phyloP scores from a whole-genome alignment of 139 green algal genomes.

The Raphidocelis subcapitata region DNA sequence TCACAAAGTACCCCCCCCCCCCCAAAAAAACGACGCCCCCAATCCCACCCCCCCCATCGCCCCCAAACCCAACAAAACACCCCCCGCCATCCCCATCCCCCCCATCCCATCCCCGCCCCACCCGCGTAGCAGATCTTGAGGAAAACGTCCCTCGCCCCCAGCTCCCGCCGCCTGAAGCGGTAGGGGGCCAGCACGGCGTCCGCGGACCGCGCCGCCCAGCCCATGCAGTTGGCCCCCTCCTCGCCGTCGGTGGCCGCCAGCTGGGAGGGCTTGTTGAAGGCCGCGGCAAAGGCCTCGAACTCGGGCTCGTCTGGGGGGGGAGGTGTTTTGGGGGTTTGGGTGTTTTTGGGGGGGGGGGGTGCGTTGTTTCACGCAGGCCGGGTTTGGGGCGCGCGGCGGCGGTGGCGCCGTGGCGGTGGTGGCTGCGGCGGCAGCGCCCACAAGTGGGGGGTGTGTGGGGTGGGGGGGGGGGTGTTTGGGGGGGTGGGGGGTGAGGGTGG shows the following conservation, averaged over 20 bases:
- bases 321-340: neutral
- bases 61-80: no score
- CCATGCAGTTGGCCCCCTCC: slow-evolving; percentile 47
- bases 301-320: slow-evolving; percentile 12
- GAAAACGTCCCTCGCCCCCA: slow-evolving; percentile 50
- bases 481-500: neutral
- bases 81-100: no score
- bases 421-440: no score
- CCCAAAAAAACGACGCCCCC: no score
- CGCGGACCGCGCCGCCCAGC: slow-evolving; percentile 59
- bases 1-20: no score
- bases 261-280: slow-evolving; percentile 31
- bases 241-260: neutral
- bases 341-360: no score
- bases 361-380: neutral
- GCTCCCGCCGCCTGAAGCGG: slow-evolving; percentile 47
- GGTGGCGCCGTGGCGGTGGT: neutral
- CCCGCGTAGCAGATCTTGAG: slow-evolving; percentile 56
- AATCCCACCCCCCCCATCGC: no score
- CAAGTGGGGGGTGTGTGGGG: neutral
- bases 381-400: neutral
- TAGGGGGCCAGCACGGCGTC: slow-evolving; percentile 50
- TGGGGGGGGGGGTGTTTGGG: neutral
- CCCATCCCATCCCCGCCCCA: neutral
- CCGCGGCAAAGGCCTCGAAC: slow-evolving; percentile 29